A percentile compares a stretch with the other conserved stretches of the same genome.
These are phyloP conservation scores for Stellera chamaejasme DNA, from an alignment of 345 rosid genomes.

Conservation along the genomic window DNA sequence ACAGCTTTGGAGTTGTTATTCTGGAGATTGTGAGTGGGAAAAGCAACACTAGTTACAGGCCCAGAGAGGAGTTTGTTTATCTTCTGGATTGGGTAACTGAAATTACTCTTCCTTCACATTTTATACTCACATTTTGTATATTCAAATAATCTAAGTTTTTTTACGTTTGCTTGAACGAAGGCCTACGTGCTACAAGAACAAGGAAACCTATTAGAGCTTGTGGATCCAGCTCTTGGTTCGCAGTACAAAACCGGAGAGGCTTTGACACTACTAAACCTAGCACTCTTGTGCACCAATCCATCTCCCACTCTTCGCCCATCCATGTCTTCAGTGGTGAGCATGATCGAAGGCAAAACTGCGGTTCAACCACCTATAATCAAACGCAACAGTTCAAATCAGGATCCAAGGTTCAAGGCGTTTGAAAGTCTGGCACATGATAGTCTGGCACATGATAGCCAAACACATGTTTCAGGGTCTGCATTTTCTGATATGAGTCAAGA, in stretches of 20 bases:
- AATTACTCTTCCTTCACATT: not conserved
- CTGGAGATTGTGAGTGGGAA: conserved; percentile 37
- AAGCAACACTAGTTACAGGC: conserved; percentile 26
- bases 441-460: conserved; percentile 60
- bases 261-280: conserved; percentile 54
- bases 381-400: conserved; percentile 32
- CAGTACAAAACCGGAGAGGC: conserved; percentile 51
- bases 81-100: conserved; percentile 39
- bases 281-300: conserved; percentile 77
- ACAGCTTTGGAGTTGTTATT: conserved; percentile 39
- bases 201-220: conserved; percentile 81
- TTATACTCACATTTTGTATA: no score
- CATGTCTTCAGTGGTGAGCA: conserved; percentile 75
- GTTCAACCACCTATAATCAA: conserved; percentile 69
- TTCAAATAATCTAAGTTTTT: no score
- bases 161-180: conserved; percentile 17
- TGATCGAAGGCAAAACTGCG: conserved; percentile 70
- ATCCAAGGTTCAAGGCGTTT: conserved; percentile 74
- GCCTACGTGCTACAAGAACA: conserved; percentile 93
- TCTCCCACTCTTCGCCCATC: conserved; percentile 83
- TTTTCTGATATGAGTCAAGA: conserved; percentile 33
- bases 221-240: conserved; percentile 62
- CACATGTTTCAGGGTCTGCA: conserved; percentile 21
- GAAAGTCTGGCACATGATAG: conserved; percentile 61
- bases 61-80: conserved; percentile 23